Percentiles rank a stretch among this genome's conserved stretches.
Conservation (phyloP, 495 filamentous ascomycete genomes). For the Penicillium samsonianum region DNA sequence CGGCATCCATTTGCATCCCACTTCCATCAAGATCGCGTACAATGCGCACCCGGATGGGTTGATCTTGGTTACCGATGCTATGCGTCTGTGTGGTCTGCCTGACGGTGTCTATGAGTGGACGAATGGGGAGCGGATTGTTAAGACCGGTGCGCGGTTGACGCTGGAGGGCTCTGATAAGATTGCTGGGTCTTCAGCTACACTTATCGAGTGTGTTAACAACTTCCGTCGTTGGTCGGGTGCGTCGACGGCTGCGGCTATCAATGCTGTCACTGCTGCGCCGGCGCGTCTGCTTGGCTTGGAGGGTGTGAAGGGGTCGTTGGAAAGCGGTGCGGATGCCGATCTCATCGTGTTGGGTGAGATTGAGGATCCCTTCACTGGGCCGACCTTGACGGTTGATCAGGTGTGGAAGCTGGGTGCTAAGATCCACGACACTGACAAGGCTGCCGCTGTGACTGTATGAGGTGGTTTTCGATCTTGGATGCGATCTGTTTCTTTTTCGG, state of each 20-base stretch:
- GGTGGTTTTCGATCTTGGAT: not conserved
- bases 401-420: slow-evolving; percentile 77
- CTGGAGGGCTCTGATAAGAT: slow-evolving; percentile 72
- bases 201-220: slow-evolving; percentile 80
- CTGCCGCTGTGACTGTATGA: slow-evolving; percentile 13
- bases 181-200: slow-evolving; percentile 67
- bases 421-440: slow-evolving; percentile 43
- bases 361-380: slow-evolving; percentile 43
- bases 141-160: slow-evolving; percentile 65
- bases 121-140: slow-evolving; percentile 70
- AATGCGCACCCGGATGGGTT: slow-evolving; percentile 55
- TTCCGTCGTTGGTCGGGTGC: slow-evolving; percentile 71
- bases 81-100: slow-evolving; percentile 64
- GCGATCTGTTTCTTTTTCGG: slow-evolving; percentile 9
- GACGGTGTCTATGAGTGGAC: slow-evolving; percentile 80
- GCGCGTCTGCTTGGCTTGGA: slow-evolving; percentile 70
- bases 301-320: slow-evolving; percentile 65
- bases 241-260: slow-evolving; percentile 62
- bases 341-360: slow-evolving; percentile 67
- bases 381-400: slow-evolving; percentile 61
- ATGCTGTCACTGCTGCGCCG: slow-evolving; percentile 70
- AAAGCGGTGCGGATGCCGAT: slow-evolving; percentile 75
- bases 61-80: slow-evolving; percentile 63
- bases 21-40: slow-evolving; percentile 60
- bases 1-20: slow-evolving; percentile 63